These are phyloP conservation scores for Trypanosoma mega DNA, from an alignment of 208 protist genomes.

Conservation along the genomic window DNA sequence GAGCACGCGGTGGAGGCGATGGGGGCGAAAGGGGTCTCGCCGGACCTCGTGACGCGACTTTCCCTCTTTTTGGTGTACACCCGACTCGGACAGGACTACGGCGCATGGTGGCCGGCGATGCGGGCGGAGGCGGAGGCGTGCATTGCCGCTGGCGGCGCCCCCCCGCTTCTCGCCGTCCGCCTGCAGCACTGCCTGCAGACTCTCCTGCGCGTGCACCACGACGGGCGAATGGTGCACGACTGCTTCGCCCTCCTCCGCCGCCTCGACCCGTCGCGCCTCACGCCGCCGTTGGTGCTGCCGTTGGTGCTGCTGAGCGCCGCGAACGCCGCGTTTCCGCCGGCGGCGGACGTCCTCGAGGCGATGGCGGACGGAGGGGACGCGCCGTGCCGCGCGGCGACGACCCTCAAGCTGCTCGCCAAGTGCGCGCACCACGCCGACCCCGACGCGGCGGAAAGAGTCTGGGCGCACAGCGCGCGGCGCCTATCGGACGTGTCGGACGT, in stretches of 20 bases:
- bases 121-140: constrained; percentile 44
- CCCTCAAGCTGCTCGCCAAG: constrained; percentile 76
- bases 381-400: constrained; percentile 14
- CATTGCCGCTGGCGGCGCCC: constrained; percentile 15
- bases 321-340: constrained; percentile 61
- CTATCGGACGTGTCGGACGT: no score
- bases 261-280: constrained; percentile 39
- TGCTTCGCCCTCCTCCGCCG: constrained; percentile 57
- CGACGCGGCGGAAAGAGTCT: constrained; percentile 33
- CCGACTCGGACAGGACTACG: constrained; percentile 64
- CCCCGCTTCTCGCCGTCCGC: constrained; percentile 62
- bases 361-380: neutral
- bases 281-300: constrained; percentile 57
- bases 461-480: no score
- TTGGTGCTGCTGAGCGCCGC: constrained; percentile 70
- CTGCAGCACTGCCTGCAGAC: constrained; percentile 85
- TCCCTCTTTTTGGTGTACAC: constrained; percentile 85
- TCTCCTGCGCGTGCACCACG: constrained; percentile 71
- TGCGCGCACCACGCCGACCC: constrained; percentile 65
- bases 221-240: constrained; percentile 54
- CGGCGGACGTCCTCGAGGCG: neutral
- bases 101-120: constrained; percentile 66
- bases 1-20: constrained; percentile 80
- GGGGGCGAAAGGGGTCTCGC: constrained; percentile 41
- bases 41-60: constrained; percentile 75